Evolutionary conservation across 2,329 filamentous ascomycete genomes (phyloP), one percentile per base, ranked within the genome.

Genomic region (Fonsecaea pugnacius): DNA sequence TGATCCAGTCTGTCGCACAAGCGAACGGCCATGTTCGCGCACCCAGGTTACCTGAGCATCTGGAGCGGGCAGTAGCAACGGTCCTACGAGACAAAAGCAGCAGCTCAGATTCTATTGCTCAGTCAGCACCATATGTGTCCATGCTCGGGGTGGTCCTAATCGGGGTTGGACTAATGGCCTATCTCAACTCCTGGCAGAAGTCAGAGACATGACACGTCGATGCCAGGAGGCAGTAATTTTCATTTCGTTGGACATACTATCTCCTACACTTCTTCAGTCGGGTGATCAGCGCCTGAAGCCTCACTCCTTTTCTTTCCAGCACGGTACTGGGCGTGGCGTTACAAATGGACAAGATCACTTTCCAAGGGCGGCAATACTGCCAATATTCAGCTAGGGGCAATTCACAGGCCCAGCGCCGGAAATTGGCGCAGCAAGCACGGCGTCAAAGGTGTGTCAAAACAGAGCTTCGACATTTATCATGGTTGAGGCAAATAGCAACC

Each of bases 121-220:
- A 88, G 52, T 83, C 85, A 62, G 81, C 91, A 64, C 91, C 91
- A 16, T 94, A 93, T 73, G 89, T 89, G 46, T 92, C 90, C 1
- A 92, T 94, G 85, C 78, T 95, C 52, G 89, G 91, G 10, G 91
- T 95, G 35, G 91, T 95, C 30, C 77, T 95, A 62, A 80, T 95
- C 66, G 91, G 91, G 35, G 89, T 95, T 79, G 90, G 91, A 14
- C 76, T 95, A 69, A 95, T 95, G 91, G 90, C 90, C 48, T 93
- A 92, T 77, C 83, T 95, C 70, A 95, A 95, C 73, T 89, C 89
- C 58, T 94, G 90, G 90, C 89, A 92, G 72, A 83, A 82, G 72
- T 75, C 79, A 60, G 82, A 84, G 65, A 78, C 78, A 74, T 83
- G 74, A 75, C 50, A 27, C 18, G 30, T 40, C 24, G 35, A 32